A percentile compares a stretch with the other conserved stretches of the same genome.
These are phyloP conservation scores for Melampsora americana DNA, from an alignment of 1,284 basidiomycete genomes.

Conservation along the genomic window DNA sequence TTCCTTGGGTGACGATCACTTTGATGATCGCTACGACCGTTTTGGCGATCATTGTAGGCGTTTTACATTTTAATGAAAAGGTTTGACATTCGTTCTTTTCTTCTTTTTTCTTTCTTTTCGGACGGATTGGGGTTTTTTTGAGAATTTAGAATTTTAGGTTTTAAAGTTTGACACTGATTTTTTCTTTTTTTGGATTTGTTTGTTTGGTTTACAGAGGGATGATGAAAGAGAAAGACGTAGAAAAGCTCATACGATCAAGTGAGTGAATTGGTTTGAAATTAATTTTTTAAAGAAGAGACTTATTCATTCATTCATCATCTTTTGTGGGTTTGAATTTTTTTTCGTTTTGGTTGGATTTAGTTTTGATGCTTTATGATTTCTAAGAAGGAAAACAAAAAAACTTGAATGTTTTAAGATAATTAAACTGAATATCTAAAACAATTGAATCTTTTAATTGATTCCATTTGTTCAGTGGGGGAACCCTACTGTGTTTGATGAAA, in stretches of 20 bases:
- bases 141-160: background rate
- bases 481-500: no score
- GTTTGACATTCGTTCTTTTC: slow-evolving; percentile 43
- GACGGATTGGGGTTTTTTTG: background rate
- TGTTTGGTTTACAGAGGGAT: slow-evolving; percentile 26
- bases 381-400: no score
- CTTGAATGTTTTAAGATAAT: no score
- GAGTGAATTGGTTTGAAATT: no score
- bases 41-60: slow-evolving; percentile 76
- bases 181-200: background rate
- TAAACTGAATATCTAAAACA: no score
- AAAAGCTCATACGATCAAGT: slow-evolving; percentile 44
- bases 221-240: slow-evolving; percentile 39
- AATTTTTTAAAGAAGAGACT: no score
- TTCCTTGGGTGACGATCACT: slow-evolving; percentile 88
- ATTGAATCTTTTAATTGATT: no score
- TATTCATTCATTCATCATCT: no score
- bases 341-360: no score
- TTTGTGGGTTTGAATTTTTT: no score
- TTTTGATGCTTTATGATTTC: no score
- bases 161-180: background rate
- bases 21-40: slow-evolving; percentile 71
- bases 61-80: slow-evolving; percentile 86
- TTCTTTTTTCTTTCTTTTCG: background rate
- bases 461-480: no score